Conservation (phyloP, 495 filamentous ascomycete species). For the Chaetomium tenue region DNA sequence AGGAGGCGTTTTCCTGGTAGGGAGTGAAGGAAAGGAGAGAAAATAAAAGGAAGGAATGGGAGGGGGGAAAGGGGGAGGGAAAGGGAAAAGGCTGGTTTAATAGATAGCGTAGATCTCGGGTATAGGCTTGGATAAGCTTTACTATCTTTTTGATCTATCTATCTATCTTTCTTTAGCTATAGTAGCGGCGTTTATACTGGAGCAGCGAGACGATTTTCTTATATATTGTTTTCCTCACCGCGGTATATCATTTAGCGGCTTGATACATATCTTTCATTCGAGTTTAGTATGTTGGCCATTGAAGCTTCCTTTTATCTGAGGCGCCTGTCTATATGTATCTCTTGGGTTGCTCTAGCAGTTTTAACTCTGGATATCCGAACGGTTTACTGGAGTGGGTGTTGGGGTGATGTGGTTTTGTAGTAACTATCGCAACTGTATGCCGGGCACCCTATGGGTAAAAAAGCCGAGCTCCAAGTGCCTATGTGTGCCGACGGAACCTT, state of each 20-base stretch:
- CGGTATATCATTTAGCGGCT: constrained; percentile 3
- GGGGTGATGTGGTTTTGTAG: no score
- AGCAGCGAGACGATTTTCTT: constrained; percentile 5
- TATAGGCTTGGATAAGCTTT: neutral
- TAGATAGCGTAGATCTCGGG: neutral
- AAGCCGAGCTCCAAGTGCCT: no score
- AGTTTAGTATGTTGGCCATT: neutral
- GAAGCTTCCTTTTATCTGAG: neutral
- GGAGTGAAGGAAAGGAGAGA: neutral
- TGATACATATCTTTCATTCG: constrained; percentile 10
- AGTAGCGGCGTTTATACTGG: neutral
- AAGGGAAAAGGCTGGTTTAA: neutral
- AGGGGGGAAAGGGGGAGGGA: neutral
- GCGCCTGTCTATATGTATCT: neutral
- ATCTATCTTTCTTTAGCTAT: neutral
- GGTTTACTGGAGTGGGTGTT: no score
- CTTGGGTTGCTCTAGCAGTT: neutral
- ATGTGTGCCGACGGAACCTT: no score
- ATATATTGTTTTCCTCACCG: constrained; percentile 12
- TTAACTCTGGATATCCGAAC: no score
- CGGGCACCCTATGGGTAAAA: no score
- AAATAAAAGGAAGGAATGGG: neutral
- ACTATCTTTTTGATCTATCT: neutral
- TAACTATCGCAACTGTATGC: no score
- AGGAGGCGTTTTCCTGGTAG: constrained; percentile 92